These are phyloP conservation scores for Puccinia polysora DNA, from an alignment of 1,284 basidiomycete genomes.

Conservation along the genomic window DNA sequence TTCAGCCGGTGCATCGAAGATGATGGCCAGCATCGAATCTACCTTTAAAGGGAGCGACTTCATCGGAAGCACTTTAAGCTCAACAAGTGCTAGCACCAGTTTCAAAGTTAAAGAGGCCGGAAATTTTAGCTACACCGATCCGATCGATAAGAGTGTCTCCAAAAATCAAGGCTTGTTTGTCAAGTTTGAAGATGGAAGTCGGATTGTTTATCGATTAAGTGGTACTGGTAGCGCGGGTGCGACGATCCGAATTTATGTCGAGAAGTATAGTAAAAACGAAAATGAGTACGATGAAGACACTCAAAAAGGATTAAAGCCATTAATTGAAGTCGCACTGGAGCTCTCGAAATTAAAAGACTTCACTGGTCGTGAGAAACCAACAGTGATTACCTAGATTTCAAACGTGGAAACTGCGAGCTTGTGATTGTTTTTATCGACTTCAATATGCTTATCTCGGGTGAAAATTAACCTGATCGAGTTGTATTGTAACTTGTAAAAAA, in stretches of 20 bases:
- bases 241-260: slow-evolving; percentile 60
- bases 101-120: slow-evolving; percentile 76
- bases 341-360: slow-evolving; percentile 79
- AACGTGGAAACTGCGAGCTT: no score
- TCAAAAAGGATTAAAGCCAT: slow-evolving; percentile 81
- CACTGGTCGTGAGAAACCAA: slow-evolving; percentile 80
- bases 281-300: slow-evolving; percentile 71
- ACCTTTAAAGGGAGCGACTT: slow-evolving; percentile 67
- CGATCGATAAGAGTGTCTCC: slow-evolving; percentile 86
- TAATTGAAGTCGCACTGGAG: slow-evolving; percentile 87
- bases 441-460: no score
- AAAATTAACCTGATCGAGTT: no score
- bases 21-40: slow-evolving; percentile 73
- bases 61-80: slow-evolving; percentile 63
- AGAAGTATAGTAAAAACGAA: slow-evolving; percentile 77
- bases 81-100: slow-evolving; percentile 63
- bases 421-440: no score
- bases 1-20: slow-evolving; percentile 76
- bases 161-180: slow-evolving; percentile 95
- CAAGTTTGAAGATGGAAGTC: slow-evolving; percentile 80
- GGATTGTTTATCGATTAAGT: slow-evolving; percentile 90
- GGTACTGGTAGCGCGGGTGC: slow-evolving; percentile 94
- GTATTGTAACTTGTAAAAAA: no score
- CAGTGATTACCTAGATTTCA: slow-evolving; percentile 73
- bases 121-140: slow-evolving; percentile 95